These are phyloP conservation scores for Solanum hybrid DNA, from an alignment of 305 asterid species.

Conservation along the genomic window DNA sequence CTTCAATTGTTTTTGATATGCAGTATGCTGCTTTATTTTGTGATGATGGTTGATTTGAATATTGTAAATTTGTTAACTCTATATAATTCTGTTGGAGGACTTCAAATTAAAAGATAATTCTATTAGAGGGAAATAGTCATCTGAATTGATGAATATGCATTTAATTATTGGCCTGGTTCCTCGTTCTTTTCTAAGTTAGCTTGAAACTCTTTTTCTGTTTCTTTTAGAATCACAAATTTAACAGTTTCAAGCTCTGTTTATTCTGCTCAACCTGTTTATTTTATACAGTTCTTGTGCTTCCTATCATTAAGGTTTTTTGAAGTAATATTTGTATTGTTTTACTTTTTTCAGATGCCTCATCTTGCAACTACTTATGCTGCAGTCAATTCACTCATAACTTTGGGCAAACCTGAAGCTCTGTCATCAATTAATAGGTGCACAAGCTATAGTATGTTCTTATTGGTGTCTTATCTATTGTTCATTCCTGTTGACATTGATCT, in stretches of 20 bases:
- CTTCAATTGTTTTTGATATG: not conserved
- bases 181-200: not conserved
- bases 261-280: not conserved
- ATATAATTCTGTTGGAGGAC: not conserved
- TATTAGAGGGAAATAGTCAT: not conserved
- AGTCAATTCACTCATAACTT: slow-evolving; percentile 60
- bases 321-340: not conserved
- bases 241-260: not conserved
- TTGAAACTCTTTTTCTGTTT: not conserved
- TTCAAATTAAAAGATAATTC: not conserved
- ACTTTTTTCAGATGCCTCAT: slow-evolving; percentile 77
- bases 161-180: not conserved
- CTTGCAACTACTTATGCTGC: slow-evolving; percentile 98
- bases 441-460: not conserved
- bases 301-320: not conserved
- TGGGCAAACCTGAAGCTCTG: slow-evolving; percentile 66
- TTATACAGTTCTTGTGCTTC: not conserved
- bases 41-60: not conserved
- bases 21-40: not conserved
- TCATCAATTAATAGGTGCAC: slow-evolving; percentile 71
- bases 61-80: not conserved
- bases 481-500: slow-evolving; percentile 5
- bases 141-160: not conserved
- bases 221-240: not conserved
- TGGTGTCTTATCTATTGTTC: not conserved